A percentile compares a stretch with the other conserved stretches of the same genome.
These are phyloP conservation scores for Imleria badia DNA, from an alignment of 768 basidiomycete genomes.

Conservation along the genomic window DNA sequence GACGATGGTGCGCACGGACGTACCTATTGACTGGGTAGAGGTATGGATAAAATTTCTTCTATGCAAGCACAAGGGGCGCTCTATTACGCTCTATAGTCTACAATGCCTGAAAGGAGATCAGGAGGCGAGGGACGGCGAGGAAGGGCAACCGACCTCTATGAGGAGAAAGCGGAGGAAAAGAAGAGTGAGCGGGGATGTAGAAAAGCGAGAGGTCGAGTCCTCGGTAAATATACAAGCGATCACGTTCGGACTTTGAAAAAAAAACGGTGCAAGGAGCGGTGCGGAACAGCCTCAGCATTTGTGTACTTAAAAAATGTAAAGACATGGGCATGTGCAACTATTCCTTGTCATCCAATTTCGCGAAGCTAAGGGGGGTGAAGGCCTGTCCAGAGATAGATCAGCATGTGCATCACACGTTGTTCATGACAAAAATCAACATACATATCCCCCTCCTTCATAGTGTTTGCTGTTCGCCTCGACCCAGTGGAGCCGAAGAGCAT, in stretches of 20 bases:
- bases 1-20: slow-evolving; percentile 11
- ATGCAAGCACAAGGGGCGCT: slow-evolving; percentile 59
- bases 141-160: slow-evolving; percentile 32
- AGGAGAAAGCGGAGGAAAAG: slow-evolving; percentile 21
- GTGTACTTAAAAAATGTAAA: slow-evolving; percentile 15
- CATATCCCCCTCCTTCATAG: slow-evolving; percentile 86
- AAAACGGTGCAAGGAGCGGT: slow-evolving; percentile 5
- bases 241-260: slow-evolving; percentile 35
- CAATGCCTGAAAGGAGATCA: slow-evolving; percentile 32
- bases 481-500: slow-evolving; percentile 96
- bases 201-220: slow-evolving; percentile 1
- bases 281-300: slow-evolving; percentile 13
- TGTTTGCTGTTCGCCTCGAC: slow-evolving; percentile 98
- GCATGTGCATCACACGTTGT: slow-evolving; percentile 27
- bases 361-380: slow-evolving; percentile 50
- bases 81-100: slow-evolving; percentile 52
- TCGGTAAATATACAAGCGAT: slow-evolving; percentile 18
- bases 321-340: slow-evolving; percentile 19
- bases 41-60: slow-evolving; percentile 37
- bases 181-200: slow-evolving; percentile 34
- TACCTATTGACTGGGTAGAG: slow-evolving; percentile 43
- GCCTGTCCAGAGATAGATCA: slow-evolving; percentile 37
- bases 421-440: slow-evolving; percentile 43
- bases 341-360: slow-evolving; percentile 40
- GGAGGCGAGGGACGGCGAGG: neutral